Evolutionary conservation across 495 filamentous ascomycete species (phyloP).

Genomic region (Cairneyella variabilis): DNA sequence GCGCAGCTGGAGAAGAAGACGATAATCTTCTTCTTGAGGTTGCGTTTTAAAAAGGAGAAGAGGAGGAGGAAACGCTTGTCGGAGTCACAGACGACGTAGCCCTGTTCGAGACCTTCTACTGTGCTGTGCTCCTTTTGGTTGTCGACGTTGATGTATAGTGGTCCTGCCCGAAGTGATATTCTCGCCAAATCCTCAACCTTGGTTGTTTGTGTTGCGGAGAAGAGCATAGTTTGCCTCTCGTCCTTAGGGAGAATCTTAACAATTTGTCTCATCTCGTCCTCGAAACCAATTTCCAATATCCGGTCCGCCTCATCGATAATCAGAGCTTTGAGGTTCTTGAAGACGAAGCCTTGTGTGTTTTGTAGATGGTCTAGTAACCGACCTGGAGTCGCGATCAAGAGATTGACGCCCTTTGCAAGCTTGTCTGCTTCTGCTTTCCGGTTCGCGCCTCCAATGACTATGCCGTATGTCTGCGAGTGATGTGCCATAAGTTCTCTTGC

Average conservation of each 20-base stretch:
- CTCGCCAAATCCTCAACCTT: slow-evolving; percentile 96
- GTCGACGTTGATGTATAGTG: slow-evolving; percentile 94
- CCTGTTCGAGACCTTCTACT: slow-evolving; percentile 90
- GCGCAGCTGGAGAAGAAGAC: slow-evolving; percentile 96
- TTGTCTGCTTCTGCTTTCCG: slow-evolving; percentile 90
- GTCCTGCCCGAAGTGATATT: slow-evolving; percentile 87
- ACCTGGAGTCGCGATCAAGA: slow-evolving; percentile 90
- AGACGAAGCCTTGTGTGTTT: slow-evolving; percentile 87
- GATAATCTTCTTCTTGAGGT: slow-evolving; percentile 86
- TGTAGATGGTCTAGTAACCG: slow-evolving; percentile 91
- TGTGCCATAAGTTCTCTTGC: slow-evolving; percentile 85
- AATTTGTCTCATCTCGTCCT: slow-evolving; percentile 97
- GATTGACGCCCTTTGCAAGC: slow-evolving; percentile 87
- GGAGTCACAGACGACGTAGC: slow-evolving; percentile 88
- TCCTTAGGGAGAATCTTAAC: slow-evolving; percentile 90
- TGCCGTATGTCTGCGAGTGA: slow-evolving; percentile 91
- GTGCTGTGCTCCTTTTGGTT: slow-evolving; percentile 74
- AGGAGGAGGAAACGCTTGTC: slow-evolving; percentile 92
- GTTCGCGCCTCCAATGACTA: slow-evolving; percentile 95
- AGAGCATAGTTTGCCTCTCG: slow-evolving; percentile 91
- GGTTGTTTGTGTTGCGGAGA: slow-evolving; percentile 96
- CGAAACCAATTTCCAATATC: slow-evolving; percentile 95
- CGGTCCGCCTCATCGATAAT: slow-evolving; percentile 92
- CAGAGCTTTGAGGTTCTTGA: slow-evolving; percentile 85
- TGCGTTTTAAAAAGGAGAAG: slow-evolving; percentile 93